Base-by-base conservation (phyloP, 352 stramenopile genomes). In the Globisporangium recalcitrans region DNA sequence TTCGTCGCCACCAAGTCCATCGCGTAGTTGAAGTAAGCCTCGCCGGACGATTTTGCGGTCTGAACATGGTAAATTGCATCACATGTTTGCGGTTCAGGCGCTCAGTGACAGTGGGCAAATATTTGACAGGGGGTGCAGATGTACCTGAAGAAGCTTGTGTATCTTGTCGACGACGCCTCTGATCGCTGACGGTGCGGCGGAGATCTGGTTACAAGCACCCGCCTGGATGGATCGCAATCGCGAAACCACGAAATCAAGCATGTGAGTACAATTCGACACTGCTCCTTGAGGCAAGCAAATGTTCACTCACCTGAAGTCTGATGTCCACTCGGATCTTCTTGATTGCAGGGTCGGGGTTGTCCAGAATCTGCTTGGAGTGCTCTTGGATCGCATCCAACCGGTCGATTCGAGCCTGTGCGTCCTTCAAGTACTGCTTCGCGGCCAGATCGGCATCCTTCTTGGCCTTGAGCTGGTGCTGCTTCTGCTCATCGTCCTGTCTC, bases 121-220 rank as follows among this genome's bases (percentile, higher is more conserved):
- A n/a, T n/a, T n/a, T n/a, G n/a, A n/a, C n/a, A n/a, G n/a, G n/a
- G 19, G n/a, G 14, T 0, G 10, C 11, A 4, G n/a, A 46, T 14
- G 47, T 48, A 87, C 78, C 71, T 85, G 75, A 31, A 91, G 68
- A 1, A 93, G 69, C 22, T 71, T 60, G 38, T 82, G 74, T 52
- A 93, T 84, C 62, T 91, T 93, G 68, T 70, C 71, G 22, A 93
- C 82, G 6, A 90, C 80, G 29, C 62, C 69, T 26, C 73, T 73
- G 52, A 93, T 88, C 21, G 71, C 74, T 6, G 82, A 90, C 4
- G 82, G 84, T 8, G 82, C 70, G 6, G 84, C 77, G 0, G 84
- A 83, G 58, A 93, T 90, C 71, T 93, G 84, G 52, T 93, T 93
- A 52, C 84, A 93, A n/a, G 68, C 80, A 47, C 82, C 84, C 47